Evolutionary conservation across 1,284 basidiomycete species (phyloP), one percentile per base, ranked within the genome.

Genomic region (Phellinidium pouzarii): DNA sequence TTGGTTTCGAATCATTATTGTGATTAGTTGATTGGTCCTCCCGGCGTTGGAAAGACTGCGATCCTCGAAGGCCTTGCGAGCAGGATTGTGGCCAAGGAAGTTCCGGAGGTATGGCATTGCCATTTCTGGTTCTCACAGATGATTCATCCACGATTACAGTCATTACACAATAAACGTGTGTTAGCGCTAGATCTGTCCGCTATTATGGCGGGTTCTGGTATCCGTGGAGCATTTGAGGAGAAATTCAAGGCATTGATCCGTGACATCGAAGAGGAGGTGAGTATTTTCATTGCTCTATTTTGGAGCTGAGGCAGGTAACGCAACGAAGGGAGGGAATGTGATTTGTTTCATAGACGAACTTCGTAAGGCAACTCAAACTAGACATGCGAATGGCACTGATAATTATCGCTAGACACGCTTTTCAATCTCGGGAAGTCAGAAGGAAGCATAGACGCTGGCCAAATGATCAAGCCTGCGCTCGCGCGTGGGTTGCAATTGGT

Each of bases 281-380:
- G 76, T 26, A 19, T 14, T 2, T 25, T 11, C 8, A 42, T 38
- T 19, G 31, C 26, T 31, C n/a, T 37, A 42, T 29, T 26, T 9
- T 3, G n/a, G n/a, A n/a, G n/a, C n/a, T n/a, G n/a, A n/a, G n/a
- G n/a, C n/a, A n/a, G n/a, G n/a, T n/a, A n/a, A n/a, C n/a, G n/a
- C n/a, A n/a, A n/a, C n/a, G n/a, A 19, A 82, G 80, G 75, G 76
- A 4, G 78, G 82, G n/a, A 77, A 80, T 54, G 79, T 85, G 2
- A 93, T 94, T 42, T 86, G 87, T 63, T 94, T 94, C 66, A 92
- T 94, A 54, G 92, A 95, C 63, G 93, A 95, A 79, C 80, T 95
- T 45, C 92, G 84, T 87, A 59, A 68, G 82, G 80, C 50, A 44
- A 26, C 38, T 37, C n/a, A 22, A 25, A 23, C 26, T 43, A 44